Evolutionary conservation across 140 eudicot species (phyloP).

Genomic region (Oenanthe javanica): DNA sequence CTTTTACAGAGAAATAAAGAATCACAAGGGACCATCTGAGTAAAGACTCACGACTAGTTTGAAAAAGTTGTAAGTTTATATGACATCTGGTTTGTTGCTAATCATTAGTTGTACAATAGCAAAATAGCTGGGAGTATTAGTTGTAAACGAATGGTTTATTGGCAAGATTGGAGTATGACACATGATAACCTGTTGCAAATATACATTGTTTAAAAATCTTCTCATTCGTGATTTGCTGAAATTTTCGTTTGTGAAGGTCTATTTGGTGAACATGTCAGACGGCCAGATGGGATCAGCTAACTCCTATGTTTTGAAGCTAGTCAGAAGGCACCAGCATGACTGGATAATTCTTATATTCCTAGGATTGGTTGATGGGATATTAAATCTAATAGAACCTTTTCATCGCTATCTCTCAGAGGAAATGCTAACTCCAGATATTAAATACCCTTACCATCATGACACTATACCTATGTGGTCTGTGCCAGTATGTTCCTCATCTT

Average conservation of each 20-base stretch:
- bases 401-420: conserved; percentile 49
- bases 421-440: conserved; percentile 37
- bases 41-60: background rate
- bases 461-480: conserved; percentile 56
- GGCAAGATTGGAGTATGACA: background rate
- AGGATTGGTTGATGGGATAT: conserved; percentile 23
- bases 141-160: background rate
- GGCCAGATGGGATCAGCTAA: conserved; percentile 25
- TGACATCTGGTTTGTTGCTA: background rate
- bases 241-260: conserved; percentile 15
- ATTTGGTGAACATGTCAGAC: conserved; percentile 37
- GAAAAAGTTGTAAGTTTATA: background rate
- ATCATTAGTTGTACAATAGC: background rate
- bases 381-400: conserved; percentile 50
- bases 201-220: background rate
- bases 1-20: background rate
- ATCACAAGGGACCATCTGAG: background rate
- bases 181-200: background rate
- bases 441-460: conserved; percentile 43
- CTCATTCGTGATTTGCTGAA: background rate
- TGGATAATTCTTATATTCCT: conserved; percentile 55
- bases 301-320: conserved; percentile 36
- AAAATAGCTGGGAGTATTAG: background rate
- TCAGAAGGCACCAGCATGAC: conserved; percentile 38
- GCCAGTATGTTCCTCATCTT: conserved; percentile 27